Conservation (phyloP, 2,329 filamentous ascomycete species). For the Xenosphaeropsis pyriputrescens region DNA sequence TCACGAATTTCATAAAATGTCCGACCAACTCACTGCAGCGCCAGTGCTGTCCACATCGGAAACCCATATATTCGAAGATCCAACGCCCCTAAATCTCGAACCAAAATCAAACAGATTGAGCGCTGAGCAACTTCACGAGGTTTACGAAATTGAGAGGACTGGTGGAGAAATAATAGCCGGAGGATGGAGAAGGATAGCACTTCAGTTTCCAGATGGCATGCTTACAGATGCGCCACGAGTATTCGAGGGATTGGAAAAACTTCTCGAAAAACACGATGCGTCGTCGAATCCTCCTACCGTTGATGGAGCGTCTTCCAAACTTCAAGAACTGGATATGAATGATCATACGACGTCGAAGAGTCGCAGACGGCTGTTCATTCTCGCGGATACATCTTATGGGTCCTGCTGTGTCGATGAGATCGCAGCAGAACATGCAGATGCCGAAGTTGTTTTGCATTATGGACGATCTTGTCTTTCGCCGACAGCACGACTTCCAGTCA, state of each 20-base stretch:
- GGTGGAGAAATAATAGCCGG: constrained; percentile 58
- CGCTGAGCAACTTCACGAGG: constrained; percentile 56
- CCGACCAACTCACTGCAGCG: constrained; percentile 29
- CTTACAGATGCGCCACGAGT: constrained; percentile 73
- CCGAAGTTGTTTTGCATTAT: constrained; percentile 88
- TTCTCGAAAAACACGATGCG: constrained; percentile 21
- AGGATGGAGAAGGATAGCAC: constrained; percentile 61
- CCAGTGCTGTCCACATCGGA: constrained; percentile 52
- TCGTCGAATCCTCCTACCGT: constrained; percentile 1
- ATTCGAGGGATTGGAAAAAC: constrained; percentile 46
- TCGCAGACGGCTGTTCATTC: constrained; percentile 49
- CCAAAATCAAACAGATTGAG: constrained; percentile 3
- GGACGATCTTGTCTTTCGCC: constrained; percentile 85
- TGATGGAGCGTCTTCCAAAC: constrained; percentile 1
- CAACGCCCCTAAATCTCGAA: constrained; percentile 15
- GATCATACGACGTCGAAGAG: constrained; percentile 14
- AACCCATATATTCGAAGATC: constrained; percentile 39
- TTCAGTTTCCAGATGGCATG: constrained; percentile 97
- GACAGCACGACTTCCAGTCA: constrained; percentile 71
- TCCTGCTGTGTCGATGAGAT: constrained; percentile 96
- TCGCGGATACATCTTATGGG: constrained; percentile 93
- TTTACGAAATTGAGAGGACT: constrained; percentile 79
- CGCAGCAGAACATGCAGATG: constrained; percentile 82
- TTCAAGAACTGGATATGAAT: constrained; percentile 3
- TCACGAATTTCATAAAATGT: constrained; percentile 19